Base-by-base conservation (phyloP, 805 yeast species). In the Pichia phayaonensis region DNA sequence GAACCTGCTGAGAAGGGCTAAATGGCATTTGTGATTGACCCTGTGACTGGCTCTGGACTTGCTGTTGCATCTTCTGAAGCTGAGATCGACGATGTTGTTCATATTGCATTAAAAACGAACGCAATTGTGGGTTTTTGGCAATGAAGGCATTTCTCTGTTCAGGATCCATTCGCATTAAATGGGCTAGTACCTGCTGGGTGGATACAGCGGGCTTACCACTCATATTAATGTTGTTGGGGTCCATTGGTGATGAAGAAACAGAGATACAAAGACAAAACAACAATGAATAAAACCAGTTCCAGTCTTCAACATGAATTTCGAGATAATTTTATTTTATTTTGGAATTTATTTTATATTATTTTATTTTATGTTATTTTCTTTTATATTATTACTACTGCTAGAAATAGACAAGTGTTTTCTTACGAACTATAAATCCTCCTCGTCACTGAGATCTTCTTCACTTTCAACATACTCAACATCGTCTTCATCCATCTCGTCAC, bases 161-260 rank as follows among this genome's bases (percentile, higher is more conserved):
- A 1, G 72, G 69, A 27, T 66, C 66, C 67, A 69, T 60, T 41
- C 61, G 56, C 62, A 67, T 65, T 44, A 69, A 52, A 41, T 65
- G 64, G 38, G 67, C 69, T 5, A 63, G 45, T n/a, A 66, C 46
- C 51, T 61, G 62, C 22, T 63, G 65, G 2, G 65, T 60, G 11
- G 61, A 56, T 54, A 59, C 56, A 21, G 57, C 57, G 12, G 57
- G 60, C 16, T 58, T 50, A 10, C 47, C 47, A 16, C 6, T 10
- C 24, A 5, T 15, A 41, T 24, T 38, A 23, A 8, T 4, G 36
- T n/a, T 23, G 42, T 36, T 36, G 36, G 20, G 6, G 18, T 34
- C 38, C 38, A 34, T 34, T 13, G n/a, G 34, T 29, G 16, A 12
- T 15, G 13, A 29, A 8, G 16, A 29, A 11, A 13, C 15, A 29